phyloP scores from a whole-genome alignment of 106 monocot genomes.

The Platanthera zijinensis region DNA sequence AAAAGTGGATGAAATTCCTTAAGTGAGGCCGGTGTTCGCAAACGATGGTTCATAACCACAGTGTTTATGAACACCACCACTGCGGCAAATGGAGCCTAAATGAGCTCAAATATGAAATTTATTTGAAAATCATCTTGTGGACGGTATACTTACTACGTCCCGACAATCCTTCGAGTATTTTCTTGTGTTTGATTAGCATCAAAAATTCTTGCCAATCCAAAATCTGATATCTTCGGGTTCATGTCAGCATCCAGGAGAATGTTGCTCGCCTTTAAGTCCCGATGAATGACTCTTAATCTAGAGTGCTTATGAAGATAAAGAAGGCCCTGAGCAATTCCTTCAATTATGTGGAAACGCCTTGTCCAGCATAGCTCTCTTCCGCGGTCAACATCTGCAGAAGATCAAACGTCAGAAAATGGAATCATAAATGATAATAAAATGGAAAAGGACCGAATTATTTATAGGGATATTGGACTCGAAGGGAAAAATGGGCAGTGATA shows the following conservation, averaged over 20 bases:
- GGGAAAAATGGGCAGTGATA: no score
- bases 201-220: constrained; percentile 35
- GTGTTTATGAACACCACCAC: no score
- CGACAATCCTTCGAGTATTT: constrained; percentile 17
- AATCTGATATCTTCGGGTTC: constrained; percentile 41
- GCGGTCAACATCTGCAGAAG: not conserved
- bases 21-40: no score
- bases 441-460: no score
- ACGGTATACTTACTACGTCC: constrained; percentile 21
- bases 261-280: constrained; percentile 33
- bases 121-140: not conserved
- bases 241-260: constrained; percentile 23
- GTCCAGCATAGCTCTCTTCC: constrained; percentile 12
- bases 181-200: constrained; percentile 11
- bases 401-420: no score
- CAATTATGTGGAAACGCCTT: constrained; percentile 19
- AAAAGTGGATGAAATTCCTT: no score
- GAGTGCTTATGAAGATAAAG: constrained; percentile 35
- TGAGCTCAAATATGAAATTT: not conserved
- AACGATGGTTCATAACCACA: no score
- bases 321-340: constrained; percentile 30
- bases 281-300: constrained; percentile 25
- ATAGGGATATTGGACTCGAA: no score
- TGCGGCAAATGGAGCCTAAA: no score
- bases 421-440: no score